Evolutionary conservation across 202 grass and related monocot genomes (phyloP), one percentile per base, ranked within the genome.

Genomic region (Miscanthus sacchariflorus): DNA sequence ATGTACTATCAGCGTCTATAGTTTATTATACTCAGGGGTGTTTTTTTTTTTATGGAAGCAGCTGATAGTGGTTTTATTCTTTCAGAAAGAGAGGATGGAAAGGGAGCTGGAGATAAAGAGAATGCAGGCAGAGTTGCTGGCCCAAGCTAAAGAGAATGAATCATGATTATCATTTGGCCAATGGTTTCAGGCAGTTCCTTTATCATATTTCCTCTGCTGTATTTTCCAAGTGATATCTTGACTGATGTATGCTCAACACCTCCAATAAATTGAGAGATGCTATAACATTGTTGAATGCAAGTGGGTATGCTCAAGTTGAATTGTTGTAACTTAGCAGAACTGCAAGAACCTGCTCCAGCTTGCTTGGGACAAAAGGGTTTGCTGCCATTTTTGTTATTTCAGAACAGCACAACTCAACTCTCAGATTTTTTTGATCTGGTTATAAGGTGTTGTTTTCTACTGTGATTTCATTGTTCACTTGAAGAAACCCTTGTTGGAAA

Each of bases 51-150:
- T 44, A 14, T 74, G 8, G 27, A 83, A 82, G 36, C 9, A 33
- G 17, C 68, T 89, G 35, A 92, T 76, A 80, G 12, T 80, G 69
- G 1, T 21, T 90, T 49, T 67, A 15, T 88, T 81, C 30, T 93
- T 94, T 88, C 89, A 96, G 96, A 79, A 94, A 87, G 90, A 96
- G 48, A 94, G 87, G 88, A 80, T 96, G 85, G 90, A 94, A 67
- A 94, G 90, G 69, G 92, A 91, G 71, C 52, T 88, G 76, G 93
- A 92, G 88, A 96, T 98, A 83, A 91, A 89, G 80, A 91, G 59
- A 83, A 70, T 93, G 59, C 88, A 93, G 72, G 87, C 92, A 69
- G 89, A 98, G 25, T 49, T 96, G 77, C 45, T 94, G 76, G 85
- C 89, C 9, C 80, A 96, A 90, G 80, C 92, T 85, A 93, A 96